phyloP scores from a whole-genome alignment of 1,284 basidiomycete species.

The Mycena sp. region DNA sequence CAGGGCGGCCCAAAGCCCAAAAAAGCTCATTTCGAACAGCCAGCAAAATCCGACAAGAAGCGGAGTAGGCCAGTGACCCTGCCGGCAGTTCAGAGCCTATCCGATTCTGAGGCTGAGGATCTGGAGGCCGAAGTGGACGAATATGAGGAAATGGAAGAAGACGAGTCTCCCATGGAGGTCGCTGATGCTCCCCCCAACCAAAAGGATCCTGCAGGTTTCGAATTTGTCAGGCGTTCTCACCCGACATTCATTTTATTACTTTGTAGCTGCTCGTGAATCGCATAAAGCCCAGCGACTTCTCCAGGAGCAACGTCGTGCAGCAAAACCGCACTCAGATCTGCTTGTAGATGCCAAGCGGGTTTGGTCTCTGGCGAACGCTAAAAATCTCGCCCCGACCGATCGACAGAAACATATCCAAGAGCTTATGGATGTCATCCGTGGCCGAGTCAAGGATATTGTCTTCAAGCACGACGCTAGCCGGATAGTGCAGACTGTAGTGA shows the following conservation, averaged over 20 bases:
- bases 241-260: constrained; percentile 1
- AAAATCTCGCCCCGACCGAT: constrained; percentile 76
- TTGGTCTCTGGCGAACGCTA: constrained; percentile 85
- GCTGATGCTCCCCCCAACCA: constrained; percentile 27
- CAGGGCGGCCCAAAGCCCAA: constrained; percentile 61
- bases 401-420: constrained; percentile 76
- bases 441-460: constrained; percentile 84
- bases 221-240: constrained; percentile 12
- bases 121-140: constrained; percentile 45
- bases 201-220: constrained; percentile 66
- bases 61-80: constrained; percentile 61
- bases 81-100: constrained; percentile 39
- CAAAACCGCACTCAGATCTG: constrained; percentile 81
- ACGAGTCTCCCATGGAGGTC: constrained; percentile 45
- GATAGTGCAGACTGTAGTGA: constrained; percentile 88
- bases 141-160: constrained; percentile 44
- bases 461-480: constrained; percentile 92
- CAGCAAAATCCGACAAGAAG: constrained; percentile 40
- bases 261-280: constrained; percentile 65
- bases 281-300: constrained; percentile 74
- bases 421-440: constrained; percentile 79
- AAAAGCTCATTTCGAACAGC: constrained; percentile 55
- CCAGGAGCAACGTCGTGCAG: constrained; percentile 71
- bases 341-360: constrained; percentile 79
- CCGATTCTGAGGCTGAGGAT: constrained; percentile 45